Evolutionary conservation across 2,329 filamentous ascomycete species (phyloP).

Genomic region (Monilinia polystroma): DNA sequence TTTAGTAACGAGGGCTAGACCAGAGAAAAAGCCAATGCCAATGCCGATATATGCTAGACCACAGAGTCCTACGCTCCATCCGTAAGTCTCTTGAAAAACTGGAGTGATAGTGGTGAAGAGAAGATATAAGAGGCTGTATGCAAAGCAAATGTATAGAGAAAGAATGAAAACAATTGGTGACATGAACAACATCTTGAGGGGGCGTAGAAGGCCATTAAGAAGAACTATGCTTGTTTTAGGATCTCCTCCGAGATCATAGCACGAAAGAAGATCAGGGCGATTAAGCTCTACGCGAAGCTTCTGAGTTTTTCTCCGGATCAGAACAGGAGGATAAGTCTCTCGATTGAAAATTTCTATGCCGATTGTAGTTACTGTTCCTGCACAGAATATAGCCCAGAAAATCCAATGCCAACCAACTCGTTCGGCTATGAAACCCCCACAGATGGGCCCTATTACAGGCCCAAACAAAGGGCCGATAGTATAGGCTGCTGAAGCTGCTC

Average conservation of each 20-base stretch:
- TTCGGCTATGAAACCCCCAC: constrained; percentile 41
- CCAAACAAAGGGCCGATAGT: constrained; percentile 32
- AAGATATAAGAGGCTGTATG: constrained; percentile 54
- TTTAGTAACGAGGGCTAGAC: constrained; percentile 44
- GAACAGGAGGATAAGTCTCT: constrained; percentile 50
- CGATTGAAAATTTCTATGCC: constrained; percentile 44
- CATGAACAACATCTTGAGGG: constrained; percentile 44
- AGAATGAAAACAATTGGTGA: constrained; percentile 50
- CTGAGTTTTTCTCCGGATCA: constrained; percentile 48
- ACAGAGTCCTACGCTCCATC: constrained; percentile 43
- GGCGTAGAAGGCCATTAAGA: constrained; percentile 43
- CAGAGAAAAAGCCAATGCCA: constrained; percentile 43
- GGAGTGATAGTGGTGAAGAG: constrained; percentile 51
- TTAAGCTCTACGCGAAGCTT: constrained; percentile 45
- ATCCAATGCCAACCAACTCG: constrained; percentile 49
- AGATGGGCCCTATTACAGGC: constrained; percentile 37
- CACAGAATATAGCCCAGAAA: constrained; percentile 49
- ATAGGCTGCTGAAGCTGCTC: constrained; percentile 36
- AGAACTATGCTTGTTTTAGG: constrained; percentile 15
- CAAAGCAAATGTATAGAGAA: constrained; percentile 74
- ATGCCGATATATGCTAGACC: constrained; percentile 47
- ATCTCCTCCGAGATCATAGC: constrained; percentile 42
- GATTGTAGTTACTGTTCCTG: constrained; percentile 38
- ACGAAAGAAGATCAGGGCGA: constrained; percentile 44
- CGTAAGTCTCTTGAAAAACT: constrained; percentile 48